Evolutionary conservation across 345 rosid species (phyloP), one percentile per base, ranked within the genome.

Genomic region (Camelina neglecta): DNA sequence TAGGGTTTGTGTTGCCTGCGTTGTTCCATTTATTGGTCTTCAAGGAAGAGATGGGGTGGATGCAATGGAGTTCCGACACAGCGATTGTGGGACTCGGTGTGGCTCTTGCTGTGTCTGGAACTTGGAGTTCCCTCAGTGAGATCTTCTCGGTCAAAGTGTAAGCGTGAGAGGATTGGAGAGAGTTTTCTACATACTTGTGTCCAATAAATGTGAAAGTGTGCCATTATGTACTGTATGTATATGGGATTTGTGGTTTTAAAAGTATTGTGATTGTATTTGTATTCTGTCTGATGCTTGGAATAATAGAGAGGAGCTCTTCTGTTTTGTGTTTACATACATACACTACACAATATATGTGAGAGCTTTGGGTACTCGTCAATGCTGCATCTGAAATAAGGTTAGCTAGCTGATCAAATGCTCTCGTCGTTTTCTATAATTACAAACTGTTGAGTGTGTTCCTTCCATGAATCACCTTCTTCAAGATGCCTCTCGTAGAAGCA

Each of bases 1-100:
- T 94, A 74, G 97, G 87, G 23, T 94, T 92, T 63, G 86, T 92
- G 71, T 79, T 94, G 83, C 98, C 96, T 4, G 79, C 95, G 11
- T 67, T 87, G 80, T 89, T 92, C 75, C 98, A 94, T 79, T 60
- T 90, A 83, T 79, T 92, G 57, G 94, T 84, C 49, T 94, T 90
- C 80, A 88, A 86, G 85, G 96, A 89, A 35, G 97, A 90, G 47
- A 82, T 90, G 82, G 84, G 83, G 3, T 84, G 94, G 93, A 80
- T 24, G 58, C 87, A 83, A 42, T 83, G 93, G 91, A 75, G 57
- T 15, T 2, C 76, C 57, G 96, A 88, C 74, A 62, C 71, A 0
- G 90, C 81, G 20, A 90, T 93, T 53, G 75, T 85, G 50, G 66
- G 69, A 55, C 18, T 86, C 5, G 98, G 97, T 31, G 53, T 83